These are phyloP conservation scores for Periconia sp. DNA, from an alignment of 2,329 filamentous ascomycete species.

Conservation along the genomic window DNA sequence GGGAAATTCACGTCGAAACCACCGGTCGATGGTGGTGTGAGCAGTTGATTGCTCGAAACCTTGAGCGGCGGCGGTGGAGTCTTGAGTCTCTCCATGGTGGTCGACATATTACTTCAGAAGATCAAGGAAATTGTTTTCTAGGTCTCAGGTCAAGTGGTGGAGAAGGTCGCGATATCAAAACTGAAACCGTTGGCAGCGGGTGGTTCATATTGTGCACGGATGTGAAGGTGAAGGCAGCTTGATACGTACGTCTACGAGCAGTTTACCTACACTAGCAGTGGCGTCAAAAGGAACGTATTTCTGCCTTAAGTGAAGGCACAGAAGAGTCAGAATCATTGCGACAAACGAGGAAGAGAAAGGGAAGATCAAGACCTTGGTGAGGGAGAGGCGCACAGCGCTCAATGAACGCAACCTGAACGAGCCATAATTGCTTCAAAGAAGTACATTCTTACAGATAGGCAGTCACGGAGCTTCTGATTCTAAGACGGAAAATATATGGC, in stretches of 20 bases:
- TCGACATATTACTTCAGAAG: conserved; percentile 5
- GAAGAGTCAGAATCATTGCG: background rate
- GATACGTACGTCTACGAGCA: background rate
- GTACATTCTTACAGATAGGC: too few relatives aligned
- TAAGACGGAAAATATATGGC: background rate
- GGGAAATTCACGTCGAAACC: conserved; percentile 9
- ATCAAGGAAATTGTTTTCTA: background rate
- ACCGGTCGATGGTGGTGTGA: conserved; percentile 30
- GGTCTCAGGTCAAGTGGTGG: too few relatives aligned
- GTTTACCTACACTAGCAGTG: conserved; percentile 1
- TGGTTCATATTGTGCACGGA: background rate
- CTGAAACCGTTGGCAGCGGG: background rate
- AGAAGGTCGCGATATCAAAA: too few relatives aligned
- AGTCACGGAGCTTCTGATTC: too few relatives aligned
- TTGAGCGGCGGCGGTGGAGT: conserved; percentile 14
- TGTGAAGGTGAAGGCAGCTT: conserved; percentile 16
- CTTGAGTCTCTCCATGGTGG: conserved; percentile 4
- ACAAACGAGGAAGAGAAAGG: background rate
- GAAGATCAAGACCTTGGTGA: background rate
- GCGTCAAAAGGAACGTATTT: conserved; percentile 6
- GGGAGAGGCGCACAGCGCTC: too few relatives aligned
- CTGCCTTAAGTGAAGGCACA: conserved; percentile 17
- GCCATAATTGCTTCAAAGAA: too few relatives aligned
- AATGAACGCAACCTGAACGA: too few relatives aligned
- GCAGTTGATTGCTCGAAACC: conserved; percentile 1